Conservation (phyloP, 345 rosid species). For the Bruguiera parviflora region DNA sequence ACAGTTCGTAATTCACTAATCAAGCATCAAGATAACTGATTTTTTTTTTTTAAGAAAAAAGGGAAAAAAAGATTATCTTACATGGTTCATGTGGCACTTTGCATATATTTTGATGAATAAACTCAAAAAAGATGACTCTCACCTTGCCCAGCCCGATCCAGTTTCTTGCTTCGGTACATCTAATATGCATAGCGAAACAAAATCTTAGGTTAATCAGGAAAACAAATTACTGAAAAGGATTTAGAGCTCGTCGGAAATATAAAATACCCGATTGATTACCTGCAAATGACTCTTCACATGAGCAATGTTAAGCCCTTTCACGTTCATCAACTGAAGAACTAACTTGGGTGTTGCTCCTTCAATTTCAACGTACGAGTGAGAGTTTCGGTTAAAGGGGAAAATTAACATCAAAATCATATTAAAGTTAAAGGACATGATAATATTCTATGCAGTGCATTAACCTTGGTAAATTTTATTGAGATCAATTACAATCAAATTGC, state of each 20-base stretch:
- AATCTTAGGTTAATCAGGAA: not conserved
- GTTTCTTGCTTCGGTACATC: conserved; percentile 93
- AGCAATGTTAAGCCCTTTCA: conserved; percentile 79
- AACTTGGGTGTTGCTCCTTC: conserved; percentile 83
- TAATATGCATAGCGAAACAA: conserved; percentile 4
- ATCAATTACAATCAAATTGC: too few species aligned
- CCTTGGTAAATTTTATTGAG: too few species aligned
- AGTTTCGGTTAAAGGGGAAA: not conserved
- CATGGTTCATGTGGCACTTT: too few species aligned
- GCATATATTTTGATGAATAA: not conserved
- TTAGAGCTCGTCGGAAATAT: not conserved
- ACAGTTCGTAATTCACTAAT: too few species aligned
- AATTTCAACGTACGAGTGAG: not conserved
- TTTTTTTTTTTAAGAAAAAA: too few species aligned
- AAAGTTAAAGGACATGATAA: too few species aligned
- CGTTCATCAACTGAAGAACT: conserved; percentile 87
- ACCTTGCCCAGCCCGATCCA: conserved; percentile 77
- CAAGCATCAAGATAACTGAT: too few species aligned
- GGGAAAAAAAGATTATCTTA: too few species aligned
- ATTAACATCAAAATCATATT: too few species aligned
- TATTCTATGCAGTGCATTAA: too few species aligned
- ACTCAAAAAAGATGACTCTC: not conserved
- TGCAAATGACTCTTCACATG: conserved; percentile 94
- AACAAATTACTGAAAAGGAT: not conserved
- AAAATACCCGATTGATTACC: conserved; percentile 29